Percentiles rank a stretch among this genome's conserved stretches.
These are phyloP conservation scores for Podaxis rugospora DNA, from an alignment of 768 basidiomycete species.

Conservation along the genomic window DNA sequence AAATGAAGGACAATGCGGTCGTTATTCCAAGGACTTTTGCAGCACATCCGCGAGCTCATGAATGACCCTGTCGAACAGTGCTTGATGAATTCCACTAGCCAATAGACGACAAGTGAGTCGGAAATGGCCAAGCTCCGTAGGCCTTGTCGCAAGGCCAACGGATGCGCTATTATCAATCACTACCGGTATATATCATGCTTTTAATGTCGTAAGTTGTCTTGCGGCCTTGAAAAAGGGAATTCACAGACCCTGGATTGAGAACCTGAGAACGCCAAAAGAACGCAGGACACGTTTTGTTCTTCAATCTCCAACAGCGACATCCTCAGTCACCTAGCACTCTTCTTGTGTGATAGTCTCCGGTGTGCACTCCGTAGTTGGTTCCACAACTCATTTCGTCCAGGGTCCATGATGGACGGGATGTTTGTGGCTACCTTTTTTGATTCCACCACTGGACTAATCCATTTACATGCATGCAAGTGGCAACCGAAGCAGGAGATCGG, in stretches of 20 bases:
- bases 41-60: neutral
- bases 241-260: neutral
- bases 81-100: neutral
- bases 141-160: neutral
- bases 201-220: neutral
- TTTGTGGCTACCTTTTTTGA: neutral
- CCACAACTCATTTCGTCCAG: neutral
- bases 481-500: neutral
- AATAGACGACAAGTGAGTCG: neutral
- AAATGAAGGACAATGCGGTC: neutral
- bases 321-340: slow-evolving; percentile 1
- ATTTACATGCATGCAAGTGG: neutral
- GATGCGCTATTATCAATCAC: neutral
- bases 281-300: neutral
- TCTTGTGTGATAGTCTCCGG: slow-evolving; percentile 1
- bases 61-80: neutral
- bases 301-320: neutral
- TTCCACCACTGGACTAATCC: neutral
- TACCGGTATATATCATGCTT: neutral
- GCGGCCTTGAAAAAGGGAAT: neutral
- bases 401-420: neutral
- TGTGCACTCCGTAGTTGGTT: neutral
- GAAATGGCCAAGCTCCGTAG: neutral
- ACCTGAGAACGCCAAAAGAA: neutral
- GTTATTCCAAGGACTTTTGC: slow-evolving; percentile 3